These are phyloP conservation scores for Trichoderma endophyticum DNA, from an alignment of 2,329 filamentous ascomycete genomes.

Conservation along the genomic window DNA sequence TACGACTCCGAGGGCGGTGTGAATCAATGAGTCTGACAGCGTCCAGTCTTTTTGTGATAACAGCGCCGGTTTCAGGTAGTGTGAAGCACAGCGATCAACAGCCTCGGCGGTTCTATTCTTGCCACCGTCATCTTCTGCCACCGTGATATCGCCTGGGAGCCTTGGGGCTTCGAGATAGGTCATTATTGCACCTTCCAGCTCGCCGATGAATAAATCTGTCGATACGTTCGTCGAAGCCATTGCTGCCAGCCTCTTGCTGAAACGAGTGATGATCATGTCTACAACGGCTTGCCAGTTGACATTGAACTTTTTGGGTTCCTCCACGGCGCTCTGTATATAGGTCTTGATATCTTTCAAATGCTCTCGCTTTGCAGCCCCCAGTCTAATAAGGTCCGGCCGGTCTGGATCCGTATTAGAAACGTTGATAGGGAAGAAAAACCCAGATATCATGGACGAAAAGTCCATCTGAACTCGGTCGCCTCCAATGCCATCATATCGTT, in stretches of 20 bases:
- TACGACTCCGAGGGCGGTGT: constrained; percentile 9
- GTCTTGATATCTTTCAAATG: constrained; percentile 37
- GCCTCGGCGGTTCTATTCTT: constrained; percentile 39
- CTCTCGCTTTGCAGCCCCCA: constrained; percentile 28
- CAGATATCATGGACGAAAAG: constrained; percentile 51
- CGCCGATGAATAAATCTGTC: constrained; percentile 31
- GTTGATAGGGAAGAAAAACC: constrained; percentile 50
- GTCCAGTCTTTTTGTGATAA: constrained; percentile 2
- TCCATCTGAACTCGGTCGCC: constrained; percentile 42
- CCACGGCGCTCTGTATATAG: constrained; percentile 45
- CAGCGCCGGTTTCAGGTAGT: background rate
- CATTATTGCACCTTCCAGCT: constrained; percentile 40
- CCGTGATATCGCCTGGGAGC: constrained; percentile 24
- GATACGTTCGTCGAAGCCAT: constrained; percentile 33
- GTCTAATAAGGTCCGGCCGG: constrained; percentile 34
- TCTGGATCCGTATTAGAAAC: constrained; percentile 40
- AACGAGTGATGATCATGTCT: constrained; percentile 64
- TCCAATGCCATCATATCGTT: constrained; percentile 47
- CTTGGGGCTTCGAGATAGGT: constrained; percentile 34
- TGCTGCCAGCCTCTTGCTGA: constrained; percentile 50
- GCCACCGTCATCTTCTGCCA: constrained; percentile 24
- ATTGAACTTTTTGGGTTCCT: constrained; percentile 28
- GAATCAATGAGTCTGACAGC: constrained; percentile 17
- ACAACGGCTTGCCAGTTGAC: constrained; percentile 64
- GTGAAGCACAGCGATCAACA: constrained; percentile 40